These are phyloP conservation scores for Ceriops decandra DNA, from an alignment of 345 rosid species.

Conservation along the genomic window DNA sequence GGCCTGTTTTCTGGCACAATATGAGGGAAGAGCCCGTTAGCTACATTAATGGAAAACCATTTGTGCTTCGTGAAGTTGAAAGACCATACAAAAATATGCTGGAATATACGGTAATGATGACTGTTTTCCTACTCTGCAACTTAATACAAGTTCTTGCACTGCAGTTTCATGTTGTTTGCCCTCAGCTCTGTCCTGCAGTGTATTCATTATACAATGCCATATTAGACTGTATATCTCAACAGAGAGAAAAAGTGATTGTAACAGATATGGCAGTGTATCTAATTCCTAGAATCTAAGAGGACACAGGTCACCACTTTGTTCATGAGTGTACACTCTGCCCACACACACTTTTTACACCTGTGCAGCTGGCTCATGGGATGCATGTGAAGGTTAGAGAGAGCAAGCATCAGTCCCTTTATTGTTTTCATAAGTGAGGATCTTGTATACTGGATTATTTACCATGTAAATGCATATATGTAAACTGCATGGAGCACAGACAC, in stretches of 20 bases:
- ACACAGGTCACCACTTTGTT: no score
- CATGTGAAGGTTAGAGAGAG: no score
- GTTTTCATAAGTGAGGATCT: background rate
- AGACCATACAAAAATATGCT: slow-evolving; percentile 95
- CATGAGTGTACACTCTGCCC: no score
- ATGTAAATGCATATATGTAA: no score
- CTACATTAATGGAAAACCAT: slow-evolving; percentile 92
- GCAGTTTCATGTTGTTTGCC: slow-evolving; percentile 4
- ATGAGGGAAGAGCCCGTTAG: slow-evolving; percentile 99
- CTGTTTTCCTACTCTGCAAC: background rate
- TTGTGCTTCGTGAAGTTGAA: slow-evolving; percentile 97
- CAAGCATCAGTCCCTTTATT: no score
- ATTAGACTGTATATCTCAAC: background rate
- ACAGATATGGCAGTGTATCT: background rate
- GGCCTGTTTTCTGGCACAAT: slow-evolving; percentile 92
- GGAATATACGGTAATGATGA: slow-evolving; percentile 71
- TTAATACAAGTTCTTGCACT: slow-evolving; percentile 5
- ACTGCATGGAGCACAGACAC: no score
- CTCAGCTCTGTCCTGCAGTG: background rate
- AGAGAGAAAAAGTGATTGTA: background rate
- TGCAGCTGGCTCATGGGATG: background rate
- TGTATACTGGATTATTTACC: background rate
- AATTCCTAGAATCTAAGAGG: background rate
- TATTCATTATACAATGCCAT: background rate
- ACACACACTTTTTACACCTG: no score